Conservation (phyloP, 768 basidiomycete genomes). For the Rhodotorula babjevae region DNA sequence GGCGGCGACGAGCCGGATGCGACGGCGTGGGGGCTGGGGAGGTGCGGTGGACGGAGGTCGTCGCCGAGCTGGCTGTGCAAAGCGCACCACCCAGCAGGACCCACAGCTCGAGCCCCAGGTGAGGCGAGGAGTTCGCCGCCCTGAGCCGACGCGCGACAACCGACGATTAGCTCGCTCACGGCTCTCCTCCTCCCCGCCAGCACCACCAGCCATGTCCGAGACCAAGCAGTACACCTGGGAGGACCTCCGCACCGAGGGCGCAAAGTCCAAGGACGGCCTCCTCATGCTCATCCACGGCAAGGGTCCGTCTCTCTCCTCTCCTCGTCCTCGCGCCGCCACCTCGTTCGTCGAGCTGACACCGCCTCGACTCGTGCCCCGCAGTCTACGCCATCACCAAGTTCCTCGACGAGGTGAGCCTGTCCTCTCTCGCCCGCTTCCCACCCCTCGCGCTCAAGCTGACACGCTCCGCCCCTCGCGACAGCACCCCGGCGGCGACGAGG, state of each 20-base stretch:
- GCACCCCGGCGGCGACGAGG: constrained; percentile 99
- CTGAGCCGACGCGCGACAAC: too few species aligned
- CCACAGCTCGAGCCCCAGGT: too few species aligned
- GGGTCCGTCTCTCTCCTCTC: constrained; percentile 52
- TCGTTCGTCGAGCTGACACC: constrained; percentile 4
- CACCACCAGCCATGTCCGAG: neutral
- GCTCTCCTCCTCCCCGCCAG: too few species aligned
- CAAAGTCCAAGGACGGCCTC: constrained; percentile 71
- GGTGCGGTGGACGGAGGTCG: too few species aligned
- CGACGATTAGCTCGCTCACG: too few species aligned
- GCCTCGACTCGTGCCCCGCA: constrained; percentile 49
- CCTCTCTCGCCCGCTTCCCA: neutral
- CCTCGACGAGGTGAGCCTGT: constrained; percentile 59
- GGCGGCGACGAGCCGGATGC: too few species aligned
- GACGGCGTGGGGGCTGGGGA: too few species aligned
- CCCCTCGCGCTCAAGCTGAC: neutral
- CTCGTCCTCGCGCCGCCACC: neutral
- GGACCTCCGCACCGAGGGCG: constrained; percentile 50
- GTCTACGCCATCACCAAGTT: constrained; percentile 93
- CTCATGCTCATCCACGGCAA: constrained; percentile 81
- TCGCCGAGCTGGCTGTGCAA: too few species aligned
- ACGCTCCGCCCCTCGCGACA: constrained; percentile 42
- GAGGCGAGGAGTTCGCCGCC: too few species aligned
- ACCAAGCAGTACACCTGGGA: constrained; percentile 51
- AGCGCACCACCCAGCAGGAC: too few species aligned